phyloP scores from a whole-genome alignment of 768 basidiomycete species.

The Macrocybe gigantea region DNA sequence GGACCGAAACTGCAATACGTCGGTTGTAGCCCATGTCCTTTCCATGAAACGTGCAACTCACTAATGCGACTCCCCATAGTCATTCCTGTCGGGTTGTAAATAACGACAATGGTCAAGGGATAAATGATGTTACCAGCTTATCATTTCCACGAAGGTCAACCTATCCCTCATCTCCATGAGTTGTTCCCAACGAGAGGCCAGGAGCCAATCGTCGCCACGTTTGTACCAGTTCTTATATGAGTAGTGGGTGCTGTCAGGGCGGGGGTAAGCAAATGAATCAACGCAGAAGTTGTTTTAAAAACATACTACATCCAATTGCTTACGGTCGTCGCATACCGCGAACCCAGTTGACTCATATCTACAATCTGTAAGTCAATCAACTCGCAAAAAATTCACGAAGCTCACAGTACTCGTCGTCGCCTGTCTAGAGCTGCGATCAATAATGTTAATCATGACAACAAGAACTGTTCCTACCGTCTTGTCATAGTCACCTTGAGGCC shows the following conservation, averaged over 20 bases:
- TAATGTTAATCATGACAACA: neutral
- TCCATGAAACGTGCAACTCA: conserved; percentile 13
- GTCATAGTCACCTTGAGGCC: conserved; percentile 43
- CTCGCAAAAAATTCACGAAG: neutral
- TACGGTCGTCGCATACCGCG: conserved; percentile 38
- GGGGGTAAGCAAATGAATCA: neutral
- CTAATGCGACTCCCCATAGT: conserved; percentile 77
- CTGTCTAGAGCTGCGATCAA: conserved; percentile 17
- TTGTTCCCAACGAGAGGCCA: conserved; percentile 67
- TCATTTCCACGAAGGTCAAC: conserved; percentile 56
- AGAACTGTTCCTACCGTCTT: conserved; percentile 29
- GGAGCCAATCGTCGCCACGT: conserved; percentile 62
- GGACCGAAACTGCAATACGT: conserved; percentile 42
- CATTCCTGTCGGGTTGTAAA: conserved; percentile 40
- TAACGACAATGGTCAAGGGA: neutral
- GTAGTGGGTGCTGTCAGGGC: conserved; percentile 43
- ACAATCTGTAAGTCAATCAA: neutral
- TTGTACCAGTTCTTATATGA: conserved; percentile 63
- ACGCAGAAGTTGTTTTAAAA: neutral
- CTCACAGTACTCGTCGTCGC: conserved; percentile 45
- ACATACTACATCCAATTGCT: conserved; percentile 44
- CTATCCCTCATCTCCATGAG: conserved; percentile 51
- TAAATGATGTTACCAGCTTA: conserved; percentile 46
- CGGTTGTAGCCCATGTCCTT: neutral
- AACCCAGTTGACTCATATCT: conserved; percentile 40